Base-by-base conservation (phyloP, 2,329 filamentous ascomycete species). In the Cladosporium sp. region DNA sequence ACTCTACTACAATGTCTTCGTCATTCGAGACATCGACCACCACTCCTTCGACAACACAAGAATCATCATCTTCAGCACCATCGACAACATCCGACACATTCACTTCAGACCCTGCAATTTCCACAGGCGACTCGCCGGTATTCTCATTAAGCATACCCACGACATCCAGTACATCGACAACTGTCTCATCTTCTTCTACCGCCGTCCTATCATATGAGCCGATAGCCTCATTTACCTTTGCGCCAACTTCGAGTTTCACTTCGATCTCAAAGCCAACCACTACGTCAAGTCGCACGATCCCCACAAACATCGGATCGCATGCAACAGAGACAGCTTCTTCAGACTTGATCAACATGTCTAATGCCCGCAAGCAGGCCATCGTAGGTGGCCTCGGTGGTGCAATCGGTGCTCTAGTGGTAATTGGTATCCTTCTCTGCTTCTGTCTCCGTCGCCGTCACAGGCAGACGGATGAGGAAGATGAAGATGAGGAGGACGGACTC, bases 311-410 rank as follows among this genome's bases (percentile, higher is more conserved):
- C 12, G 52, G 52, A 8, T 22, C 52, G 22, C 40, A 56, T 12
- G 52, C 40, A 37, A 49, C 40, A 12, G 52, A 61, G 30, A 40
- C 51, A 56, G 17, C 58, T n/a, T 55, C 56, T 43, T 59, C 47
- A 59, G 42, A 52, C 34, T 51, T 55, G 37, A 50, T 59, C 22
- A 37, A 47, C 52, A 56, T 56, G 40, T 50, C 51, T 40, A 60
- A 43, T 11, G 34, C 50, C 3, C 63, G 65, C 20, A 70, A 67
- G 50, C 64, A 65, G 47, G 69, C 67, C 11, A 67, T 70, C 47
- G 55, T 71, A 15, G 69, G 69, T 11, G 68, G 69, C 6, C 63
- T 72, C 3, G 65, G 66, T 20, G 70, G 68, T n/a, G 58, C 67
- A 1, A 69, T 72, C 14, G 70, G 64, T 8, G 68, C 66, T 1